phyloP scores from a whole-genome alignment of 345 rosid genomes.

The Citrus medica region DNA sequence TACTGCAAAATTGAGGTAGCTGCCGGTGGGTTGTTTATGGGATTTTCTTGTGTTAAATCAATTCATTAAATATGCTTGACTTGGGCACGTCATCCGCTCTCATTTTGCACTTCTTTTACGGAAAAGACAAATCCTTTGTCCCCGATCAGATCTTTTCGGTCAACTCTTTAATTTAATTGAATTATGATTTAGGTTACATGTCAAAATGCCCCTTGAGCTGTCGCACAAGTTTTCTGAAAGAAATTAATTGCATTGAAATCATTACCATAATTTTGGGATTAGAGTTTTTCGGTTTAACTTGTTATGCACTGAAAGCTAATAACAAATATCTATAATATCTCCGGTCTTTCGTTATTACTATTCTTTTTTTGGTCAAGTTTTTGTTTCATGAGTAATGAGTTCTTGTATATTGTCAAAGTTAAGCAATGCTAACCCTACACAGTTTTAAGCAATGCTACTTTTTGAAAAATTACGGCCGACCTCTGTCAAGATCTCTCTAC shows the following conservation, averaged over 20 bases:
- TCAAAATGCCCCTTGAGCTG: not conserved
- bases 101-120: not conserved
- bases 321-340: too few relatives aligned
- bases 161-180: not conserved
- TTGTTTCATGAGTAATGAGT: not conserved
- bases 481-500: too few relatives aligned
- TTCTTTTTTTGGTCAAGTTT: too few relatives aligned
- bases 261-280: not conserved
- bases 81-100: not conserved
- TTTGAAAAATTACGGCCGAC: too few relatives aligned
- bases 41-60: not conserved
- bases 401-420: too few relatives aligned
- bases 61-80: conserved; percentile 13
- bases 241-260: not conserved
- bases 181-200: not conserved
- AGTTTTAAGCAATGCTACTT: too few relatives aligned
- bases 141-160: not conserved
- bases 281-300: not conserved
- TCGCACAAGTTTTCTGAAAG: not conserved
- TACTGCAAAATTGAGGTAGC: not conserved
- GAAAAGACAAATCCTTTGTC: not conserved
- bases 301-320: not conserved
- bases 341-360: too few relatives aligned
- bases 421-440: not conserved
- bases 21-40: not conserved